Conservation (phyloP, 2,329 filamentous ascomycete species). For the Rhynchosporium graminicola region DNA sequence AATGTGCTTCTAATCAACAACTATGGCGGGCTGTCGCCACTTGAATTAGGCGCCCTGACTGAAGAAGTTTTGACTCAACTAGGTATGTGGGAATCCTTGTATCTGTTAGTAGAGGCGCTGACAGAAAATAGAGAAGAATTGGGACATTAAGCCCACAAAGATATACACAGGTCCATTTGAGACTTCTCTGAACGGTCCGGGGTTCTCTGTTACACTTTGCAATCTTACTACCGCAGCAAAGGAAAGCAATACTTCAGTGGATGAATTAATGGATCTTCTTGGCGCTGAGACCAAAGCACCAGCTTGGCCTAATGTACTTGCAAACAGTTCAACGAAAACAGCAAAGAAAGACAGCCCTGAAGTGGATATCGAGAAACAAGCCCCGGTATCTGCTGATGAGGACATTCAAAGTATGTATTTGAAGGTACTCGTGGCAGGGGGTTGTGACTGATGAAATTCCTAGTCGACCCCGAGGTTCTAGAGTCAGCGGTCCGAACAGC, state of each 20-base stretch:
- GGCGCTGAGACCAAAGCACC: constrained; percentile 51
- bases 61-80: constrained; percentile 46
- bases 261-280: constrained; percentile 49
- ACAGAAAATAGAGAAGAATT: constrained; percentile 42
- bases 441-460: constrained; percentile 5
- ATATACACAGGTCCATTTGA: constrained; percentile 52
- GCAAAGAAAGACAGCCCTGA: constrained; percentile 13
- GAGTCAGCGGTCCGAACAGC: constrained; percentile 36
- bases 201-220: constrained; percentile 56
- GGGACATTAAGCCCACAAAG: constrained; percentile 50
- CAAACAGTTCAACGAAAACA: constrained; percentile 32
- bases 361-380: constrained; percentile 31
- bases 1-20: constrained; percentile 58
- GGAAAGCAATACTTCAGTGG: constrained; percentile 31
- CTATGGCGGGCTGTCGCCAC: constrained; percentile 58
- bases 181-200: constrained; percentile 56
- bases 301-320: constrained; percentile 35
- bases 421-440: constrained; percentile 1
- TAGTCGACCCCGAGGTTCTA: constrained; percentile 38
- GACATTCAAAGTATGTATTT: constrained; percentile 28
- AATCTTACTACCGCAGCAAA: constrained; percentile 47
- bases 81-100: constrained; percentile 14
- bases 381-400: constrained; percentile 24
- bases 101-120: neutral
- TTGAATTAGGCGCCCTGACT: constrained; percentile 56